Evolutionary conservation across 768 basidiomycete species (phyloP), one percentile per base, ranked within the genome.

Genomic region (Glaciozyma martinii): DNA sequence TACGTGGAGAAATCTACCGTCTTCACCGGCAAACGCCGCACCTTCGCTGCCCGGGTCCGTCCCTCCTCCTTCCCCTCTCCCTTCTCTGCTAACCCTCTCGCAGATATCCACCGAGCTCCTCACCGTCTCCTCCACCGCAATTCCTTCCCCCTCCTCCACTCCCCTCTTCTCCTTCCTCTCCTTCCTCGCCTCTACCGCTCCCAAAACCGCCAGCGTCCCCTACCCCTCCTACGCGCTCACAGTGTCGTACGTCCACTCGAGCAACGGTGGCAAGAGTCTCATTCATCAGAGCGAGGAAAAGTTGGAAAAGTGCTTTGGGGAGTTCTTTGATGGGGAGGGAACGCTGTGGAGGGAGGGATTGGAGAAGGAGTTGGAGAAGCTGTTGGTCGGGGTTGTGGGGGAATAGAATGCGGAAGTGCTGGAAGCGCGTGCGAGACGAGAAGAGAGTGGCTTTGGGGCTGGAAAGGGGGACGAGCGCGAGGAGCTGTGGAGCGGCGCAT

Each of bases 21-120:
- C 65, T 97, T 90, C 74, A 84, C 88, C 30, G 92, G 92, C 43
- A 89, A 87, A 75, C 84, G 92, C 68, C 91, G 93, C 78, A 87
- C 88, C 21, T 84, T 94, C 67, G 88, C 88, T 21, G 90, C 89
- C 76, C 82, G 89, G 64, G 89, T 90, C 70, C 65, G 85, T 79
- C 50, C 21, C 63, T 30, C 56, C 32, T 58, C 32, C 5, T 44
- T 21, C 33, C 27, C 19, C 12, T 23, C 8, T 3, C 15, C 52
- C 29, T 21, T 30, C 3, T 16, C 32, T 4, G 5, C 29, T 42
- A 13, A 21, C n/a, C 16, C 18, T 23, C 37, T 32, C 32, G 33
- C 65, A 64, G 63, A 68, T 64, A 59, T 55, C 67, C 23, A 68
- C 67, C 29, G 63, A 68, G 30, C 43, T 37, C n/a, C 52, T 68